Percentiles rank a stretch among this genome's conserved stretches.
These are phyloP conservation scores for Fallopia convolvulus DNA, from an alignment of 148 eudicot species.

Conservation along the genomic window DNA sequence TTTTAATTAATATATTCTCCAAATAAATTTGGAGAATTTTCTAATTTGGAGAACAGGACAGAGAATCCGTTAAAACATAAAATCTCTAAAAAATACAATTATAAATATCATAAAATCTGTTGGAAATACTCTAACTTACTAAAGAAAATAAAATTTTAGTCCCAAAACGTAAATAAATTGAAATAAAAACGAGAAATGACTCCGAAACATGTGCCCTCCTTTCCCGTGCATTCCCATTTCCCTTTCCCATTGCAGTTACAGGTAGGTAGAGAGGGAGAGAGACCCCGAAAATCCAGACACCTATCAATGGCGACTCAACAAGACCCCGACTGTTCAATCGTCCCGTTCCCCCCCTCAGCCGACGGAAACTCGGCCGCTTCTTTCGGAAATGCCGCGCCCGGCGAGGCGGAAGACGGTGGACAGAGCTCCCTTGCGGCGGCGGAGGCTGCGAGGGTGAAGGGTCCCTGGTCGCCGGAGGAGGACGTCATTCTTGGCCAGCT, in stretches of 20 bases:
- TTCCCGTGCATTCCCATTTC: not conserved
- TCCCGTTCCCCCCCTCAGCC: not conserved
- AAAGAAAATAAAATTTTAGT: too few species aligned
- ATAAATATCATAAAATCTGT: too few species aligned
- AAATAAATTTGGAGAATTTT: too few species aligned
- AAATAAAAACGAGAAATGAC: not conserved
- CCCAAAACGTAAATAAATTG: too few species aligned
- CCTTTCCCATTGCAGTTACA: not conserved
- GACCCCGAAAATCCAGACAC: not conserved
- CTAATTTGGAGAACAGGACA: too few species aligned
- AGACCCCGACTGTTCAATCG: not conserved
- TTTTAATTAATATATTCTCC: too few species aligned
- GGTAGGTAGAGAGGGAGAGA: not conserved
- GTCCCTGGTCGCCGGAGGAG: conserved; percentile 1
- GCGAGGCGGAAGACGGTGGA: not conserved
- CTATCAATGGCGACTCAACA: conserved; percentile 2
- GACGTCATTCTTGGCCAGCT: not conserved
- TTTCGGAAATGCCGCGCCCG: not conserved
- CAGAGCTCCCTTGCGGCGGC: conserved; percentile 5
- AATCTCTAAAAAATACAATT: too few species aligned
- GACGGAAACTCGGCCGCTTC: not conserved
- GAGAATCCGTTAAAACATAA: too few species aligned
- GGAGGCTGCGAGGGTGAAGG: not conserved
- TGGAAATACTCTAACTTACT: too few species aligned
- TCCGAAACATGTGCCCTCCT: not conserved